These are phyloP conservation scores for Cytospora schulzeri DNA, from an alignment of 2,329 filamentous ascomycete species.

Conservation along the genomic window DNA sequence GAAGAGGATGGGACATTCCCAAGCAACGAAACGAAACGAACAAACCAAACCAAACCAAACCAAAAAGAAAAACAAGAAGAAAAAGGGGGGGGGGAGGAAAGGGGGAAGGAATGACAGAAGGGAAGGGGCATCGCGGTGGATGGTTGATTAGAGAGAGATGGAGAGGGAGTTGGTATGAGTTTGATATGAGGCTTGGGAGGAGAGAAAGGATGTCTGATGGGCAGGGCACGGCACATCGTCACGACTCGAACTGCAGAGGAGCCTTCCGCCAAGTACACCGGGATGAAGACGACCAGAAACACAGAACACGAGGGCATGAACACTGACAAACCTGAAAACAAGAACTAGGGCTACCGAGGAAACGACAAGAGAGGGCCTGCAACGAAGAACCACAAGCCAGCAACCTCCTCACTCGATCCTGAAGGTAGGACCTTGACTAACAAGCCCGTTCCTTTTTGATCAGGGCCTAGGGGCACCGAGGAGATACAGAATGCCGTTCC, in stretches of 20 bases:
- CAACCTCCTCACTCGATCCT: background rate
- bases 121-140: too few species aligned
- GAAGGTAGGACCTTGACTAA: background rate
- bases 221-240: background rate
- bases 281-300: background rate
- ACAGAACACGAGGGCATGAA: background rate
- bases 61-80: background rate
- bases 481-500: background rate
- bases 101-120: background rate
- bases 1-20: background rate
- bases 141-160: too few species aligned
- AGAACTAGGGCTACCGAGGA: background rate
- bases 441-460: background rate
- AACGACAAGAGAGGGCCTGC: conserved; percentile 1
- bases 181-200: background rate
- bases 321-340: background rate
- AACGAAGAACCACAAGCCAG: background rate
- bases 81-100: background rate
- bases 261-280: background rate
- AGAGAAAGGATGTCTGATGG: background rate
- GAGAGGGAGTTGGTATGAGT: background rate
- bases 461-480: background rate
- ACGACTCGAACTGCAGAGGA: background rate
- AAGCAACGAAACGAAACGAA: background rate
- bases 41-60: background rate